Base-by-base conservation (phyloP, 768 basidiomycete genomes). In the Hericium erinaceus region DNA sequence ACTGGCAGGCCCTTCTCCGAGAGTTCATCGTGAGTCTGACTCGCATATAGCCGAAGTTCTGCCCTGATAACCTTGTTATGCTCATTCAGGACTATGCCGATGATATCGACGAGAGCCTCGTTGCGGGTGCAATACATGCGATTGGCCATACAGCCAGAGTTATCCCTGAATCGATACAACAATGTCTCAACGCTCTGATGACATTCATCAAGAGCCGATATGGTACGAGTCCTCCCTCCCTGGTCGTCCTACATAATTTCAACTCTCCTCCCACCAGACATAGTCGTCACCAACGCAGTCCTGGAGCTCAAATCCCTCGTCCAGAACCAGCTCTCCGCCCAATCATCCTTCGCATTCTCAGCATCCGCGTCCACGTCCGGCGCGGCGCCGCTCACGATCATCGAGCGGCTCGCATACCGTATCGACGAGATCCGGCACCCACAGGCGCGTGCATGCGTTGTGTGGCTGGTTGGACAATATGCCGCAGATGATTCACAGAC, bases 401-500 rank as follows among this genome's bases (percentile, higher is more conserved):
- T 95, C n/a, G 79, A 84, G 3, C 81, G 83, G 39, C 81, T 98
- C 6, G 91, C 92, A 0, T 77, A 80, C 52, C 79, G 81, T 37
- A 79, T 95, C 49, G 89, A 92, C 51, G 85, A 84, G 54, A 89
- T 98, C 53, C 79, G 75, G 7, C 90, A 94, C 64, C 75, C 85
- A 1, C 80, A 84, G 64, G 93, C 95, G 1, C 75, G 91, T 33
- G 92, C 95, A 0, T 93, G 89, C 63, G 84, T 98, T 1, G 73
- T 92, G 24, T 97, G 95, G 93, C 80, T 98, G 0, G 92, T 93
- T 0, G 95, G 95, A 0, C 92, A 97, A 68, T 92, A 92, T 66
- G 81, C 88, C 16, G 77, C 77, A 13, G 79, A 84, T 12, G 75
- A 77, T 7, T 68, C 70, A 6, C 65, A 68, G 4, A 37, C 39